These are phyloP conservation scores for Fusarium chaquense DNA, from an alignment of 2,329 filamentous ascomycete species.

Conservation along the genomic window DNA sequence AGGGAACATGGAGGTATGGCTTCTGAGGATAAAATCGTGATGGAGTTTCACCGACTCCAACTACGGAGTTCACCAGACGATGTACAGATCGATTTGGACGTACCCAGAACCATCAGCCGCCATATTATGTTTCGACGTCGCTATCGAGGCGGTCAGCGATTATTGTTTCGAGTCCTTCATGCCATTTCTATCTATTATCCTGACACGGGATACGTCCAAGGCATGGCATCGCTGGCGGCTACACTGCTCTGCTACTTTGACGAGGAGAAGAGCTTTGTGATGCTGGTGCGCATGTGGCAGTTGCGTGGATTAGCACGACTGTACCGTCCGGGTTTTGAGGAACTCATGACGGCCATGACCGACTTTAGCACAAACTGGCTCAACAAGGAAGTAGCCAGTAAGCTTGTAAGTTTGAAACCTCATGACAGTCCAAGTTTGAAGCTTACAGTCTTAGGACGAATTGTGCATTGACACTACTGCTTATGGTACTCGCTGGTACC, in stretches of 20 bases:
- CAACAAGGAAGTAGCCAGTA: slow-evolving; percentile 80
- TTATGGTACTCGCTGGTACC: slow-evolving; percentile 97
- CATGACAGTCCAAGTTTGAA: not conserved
- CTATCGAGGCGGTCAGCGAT: slow-evolving; percentile 90
- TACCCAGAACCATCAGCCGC: slow-evolving; percentile 91
- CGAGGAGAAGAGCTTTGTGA: slow-evolving; percentile 92
- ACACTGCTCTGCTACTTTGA: slow-evolving; percentile 97
- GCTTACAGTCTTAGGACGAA: slow-evolving; percentile 66
- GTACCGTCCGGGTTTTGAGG: slow-evolving; percentile 85
- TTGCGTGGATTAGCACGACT: slow-evolving; percentile 86
- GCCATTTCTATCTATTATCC: slow-evolving; percentile 92
- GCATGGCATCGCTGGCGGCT: slow-evolving; percentile 93
- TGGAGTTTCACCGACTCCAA: slow-evolving; percentile 79
- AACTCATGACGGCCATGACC: slow-evolving; percentile 84
- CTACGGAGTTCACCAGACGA: slow-evolving; percentile 85
- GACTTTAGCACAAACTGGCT: slow-evolving; percentile 92
- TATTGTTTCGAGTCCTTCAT: slow-evolving; percentile 93
- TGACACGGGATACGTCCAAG: slow-evolving; percentile 94
- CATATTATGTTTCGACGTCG: slow-evolving; percentile 97
- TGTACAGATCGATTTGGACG: slow-evolving; percentile 96
- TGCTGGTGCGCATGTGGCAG: slow-evolving; percentile 96
- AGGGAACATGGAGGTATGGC: slow-evolving; percentile 70
- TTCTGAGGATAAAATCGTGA: slow-evolving; percentile 77
- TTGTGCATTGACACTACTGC: slow-evolving; percentile 86
- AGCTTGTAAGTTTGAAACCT: slow-evolving; percentile 72